A percentile compares a stretch with the other conserved stretches of the same genome.
phyloP scores from a whole-genome alignment of 2,329 filamentous ascomycete species.

The Pseudovirgaria hyperparasitica region DNA sequence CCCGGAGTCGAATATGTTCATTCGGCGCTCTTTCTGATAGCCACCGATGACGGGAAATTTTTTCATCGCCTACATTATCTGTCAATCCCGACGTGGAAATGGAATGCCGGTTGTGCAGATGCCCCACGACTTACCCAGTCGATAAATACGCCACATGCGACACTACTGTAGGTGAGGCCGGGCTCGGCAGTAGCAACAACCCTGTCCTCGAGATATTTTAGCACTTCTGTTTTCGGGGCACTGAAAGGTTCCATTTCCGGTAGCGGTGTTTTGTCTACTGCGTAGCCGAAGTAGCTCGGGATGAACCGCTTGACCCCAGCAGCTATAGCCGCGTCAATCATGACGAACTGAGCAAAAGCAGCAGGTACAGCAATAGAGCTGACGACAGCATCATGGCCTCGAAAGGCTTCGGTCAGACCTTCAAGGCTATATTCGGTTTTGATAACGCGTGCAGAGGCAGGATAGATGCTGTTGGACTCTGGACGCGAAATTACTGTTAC shows the following conservation, averaged over 20 bases:
- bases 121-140: slow-evolving; percentile 6
- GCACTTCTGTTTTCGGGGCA: neutral
- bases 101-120: neutral
- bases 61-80: slow-evolving; percentile 2
- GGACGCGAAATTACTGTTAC: slow-evolving; percentile 3
- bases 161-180: slow-evolving; percentile 7
- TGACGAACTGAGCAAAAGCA: slow-evolving; percentile 5
- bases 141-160: slow-evolving; percentile 8
- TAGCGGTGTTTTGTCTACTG: slow-evolving; percentile 6
- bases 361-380: slow-evolving; percentile 6
- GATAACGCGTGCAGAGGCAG: slow-evolving; percentile 2
- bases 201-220: no score
- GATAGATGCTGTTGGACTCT: slow-evolving; percentile 1
- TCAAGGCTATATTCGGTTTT: slow-evolving; percentile 2
- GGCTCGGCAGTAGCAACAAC: slow-evolving; percentile 8
- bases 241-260: neutral
- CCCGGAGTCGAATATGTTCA: slow-evolving; percentile 3
- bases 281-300: slow-evolving; percentile 22
- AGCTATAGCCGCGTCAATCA: slow-evolving; percentile 22
- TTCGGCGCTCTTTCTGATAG: neutral
- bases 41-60: slow-evolving; percentile 3
- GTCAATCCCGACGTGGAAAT: neutral
- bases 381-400: slow-evolving; percentile 9
- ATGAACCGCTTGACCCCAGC: slow-evolving; percentile 23
- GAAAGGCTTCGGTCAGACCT: slow-evolving; percentile 5